Base-by-base conservation (phyloP, 345 rosid genomes). In the Trapa bicornis region DNA sequence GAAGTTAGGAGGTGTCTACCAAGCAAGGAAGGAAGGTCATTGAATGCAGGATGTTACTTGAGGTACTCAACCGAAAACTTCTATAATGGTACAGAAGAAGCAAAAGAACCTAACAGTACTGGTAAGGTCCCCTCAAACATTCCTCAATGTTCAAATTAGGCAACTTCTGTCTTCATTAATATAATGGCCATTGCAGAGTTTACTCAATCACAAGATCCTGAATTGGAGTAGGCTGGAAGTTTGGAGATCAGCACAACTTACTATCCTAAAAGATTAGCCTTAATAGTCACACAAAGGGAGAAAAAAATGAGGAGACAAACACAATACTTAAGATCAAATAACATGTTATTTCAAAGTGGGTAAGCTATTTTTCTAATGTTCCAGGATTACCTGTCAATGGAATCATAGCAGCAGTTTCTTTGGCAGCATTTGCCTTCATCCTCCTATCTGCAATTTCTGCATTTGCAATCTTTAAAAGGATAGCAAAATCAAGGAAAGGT, bases 41-140 rank as follows among this genome's bases (percentile, higher is more conserved):
- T 77, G 67, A 74, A 74, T 45, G 67, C 80, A 1, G 80, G 80
- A 8, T 77, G 80, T 61, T 77, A 61, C 70, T n/a, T 77, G 67
- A 65, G 77, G 69, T 77, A 77, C 61, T 77, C 80, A 0, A 69
- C 72, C 14, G 0, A 15, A 12, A 65, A 66, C 0, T 76, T 76
- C 33, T 69, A 58, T 36, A 69, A 58, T 38, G 47, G 56, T 48
- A 35, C 15, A 5, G 67, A 17, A 42, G 52, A 7, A 65, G 47
- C 67, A 65, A 5, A 67, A 67, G 70, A 37, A 53, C 5, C 63
- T 3, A 58, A 58, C 2, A 35, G 11, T 58, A 32, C 63, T 3
- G 38, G 63, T 58, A 58, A 32, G 33, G 37, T 22, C 63, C 38
- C 63, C 38, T 35, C 63, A 33, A 32, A 33, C 37, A 3, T 58